Evolutionary conservation across 2,329 filamentous ascomycete genomes (phyloP).

Genomic region (Beauveria sp.): DNA sequence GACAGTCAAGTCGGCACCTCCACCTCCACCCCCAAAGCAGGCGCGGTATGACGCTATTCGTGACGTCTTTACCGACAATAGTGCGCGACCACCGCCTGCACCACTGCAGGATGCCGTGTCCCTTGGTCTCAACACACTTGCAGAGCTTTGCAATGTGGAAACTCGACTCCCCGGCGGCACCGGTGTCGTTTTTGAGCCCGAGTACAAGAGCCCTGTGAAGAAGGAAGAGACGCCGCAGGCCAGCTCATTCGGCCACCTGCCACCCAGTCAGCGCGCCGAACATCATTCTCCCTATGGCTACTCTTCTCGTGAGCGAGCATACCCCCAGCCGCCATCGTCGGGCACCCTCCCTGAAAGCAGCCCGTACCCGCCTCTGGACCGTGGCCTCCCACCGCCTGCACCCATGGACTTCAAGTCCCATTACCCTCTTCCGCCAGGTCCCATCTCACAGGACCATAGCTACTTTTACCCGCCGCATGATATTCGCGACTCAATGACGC

Average conservation of each 20-base stretch:
- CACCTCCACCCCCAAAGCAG: conserved; percentile 11
- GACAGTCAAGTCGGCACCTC: not conserved
- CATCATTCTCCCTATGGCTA: conserved; percentile 4
- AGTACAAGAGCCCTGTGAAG: conserved; percentile 11
- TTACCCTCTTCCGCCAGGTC: conserved; percentile 13
- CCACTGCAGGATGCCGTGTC: conserved; percentile 19
- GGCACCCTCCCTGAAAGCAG: conserved; percentile 5
- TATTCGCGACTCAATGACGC: conserved; percentile 21
- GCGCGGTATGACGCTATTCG: conserved; percentile 24
- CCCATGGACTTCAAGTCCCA: conserved; percentile 22
- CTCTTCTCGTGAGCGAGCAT: conserved; percentile 6
- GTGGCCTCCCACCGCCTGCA: conserved; percentile 20
- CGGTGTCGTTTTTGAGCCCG: not conserved
- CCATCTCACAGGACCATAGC: conserved; percentile 17
- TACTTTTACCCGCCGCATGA: conserved; percentile 16
- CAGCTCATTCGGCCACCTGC: not conserved
- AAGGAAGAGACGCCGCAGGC: conserved; percentile 18
- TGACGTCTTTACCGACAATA: conserved; percentile 34
- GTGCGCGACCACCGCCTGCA: conserved; percentile 19
- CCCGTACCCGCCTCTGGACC: conserved; percentile 19
- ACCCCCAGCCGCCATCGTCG: conserved; percentile 7
- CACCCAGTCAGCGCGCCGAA: conserved; percentile 5
- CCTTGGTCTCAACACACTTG: conserved; percentile 25
- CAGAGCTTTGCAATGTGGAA: conserved; percentile 27
- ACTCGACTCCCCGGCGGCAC: conserved; percentile 18